phyloP scores from a whole-genome alignment of 2,329 filamentous ascomycete genomes.

The Chaetothyriales sp. region DNA sequence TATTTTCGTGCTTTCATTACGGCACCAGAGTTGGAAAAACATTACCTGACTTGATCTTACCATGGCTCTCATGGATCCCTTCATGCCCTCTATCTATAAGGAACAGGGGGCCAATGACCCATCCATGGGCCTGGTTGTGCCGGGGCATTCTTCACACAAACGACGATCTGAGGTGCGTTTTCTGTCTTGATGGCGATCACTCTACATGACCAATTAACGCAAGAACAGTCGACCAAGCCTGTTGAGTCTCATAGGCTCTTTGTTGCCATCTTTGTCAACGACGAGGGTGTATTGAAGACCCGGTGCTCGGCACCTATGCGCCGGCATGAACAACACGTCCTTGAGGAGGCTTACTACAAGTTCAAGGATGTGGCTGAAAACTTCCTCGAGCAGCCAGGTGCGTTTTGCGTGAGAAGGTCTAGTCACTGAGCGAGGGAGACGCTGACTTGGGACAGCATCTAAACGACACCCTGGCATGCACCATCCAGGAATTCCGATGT shows the following conservation, averaged over 20 bases:
- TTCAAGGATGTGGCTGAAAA: neutral
- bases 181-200: neutral
- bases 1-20: neutral
- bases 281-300: neutral
- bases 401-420: neutral
- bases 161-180: neutral
- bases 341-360: neutral
- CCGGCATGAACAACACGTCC: neutral
- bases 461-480: neutral
- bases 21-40: neutral
- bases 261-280: conserved; percentile 2
- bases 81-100: neutral
- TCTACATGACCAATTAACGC: neutral
- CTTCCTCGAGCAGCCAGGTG: neutral
- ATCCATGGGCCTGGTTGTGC: neutral
- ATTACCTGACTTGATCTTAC: neutral
- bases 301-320: neutral
- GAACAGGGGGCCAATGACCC: neutral
- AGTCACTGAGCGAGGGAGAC: neutral
- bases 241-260: neutral
- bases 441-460: neutral
- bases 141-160: neutral
- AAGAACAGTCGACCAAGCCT: neutral
- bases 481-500: neutral
- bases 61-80: neutral